A percentile compares a stretch with the other conserved stretches of the same genome.
Evolutionary conservation across 371 early-diverging fungal species (phyloP).

Genomic region (Apophysomyces trapeziformis): DNA sequence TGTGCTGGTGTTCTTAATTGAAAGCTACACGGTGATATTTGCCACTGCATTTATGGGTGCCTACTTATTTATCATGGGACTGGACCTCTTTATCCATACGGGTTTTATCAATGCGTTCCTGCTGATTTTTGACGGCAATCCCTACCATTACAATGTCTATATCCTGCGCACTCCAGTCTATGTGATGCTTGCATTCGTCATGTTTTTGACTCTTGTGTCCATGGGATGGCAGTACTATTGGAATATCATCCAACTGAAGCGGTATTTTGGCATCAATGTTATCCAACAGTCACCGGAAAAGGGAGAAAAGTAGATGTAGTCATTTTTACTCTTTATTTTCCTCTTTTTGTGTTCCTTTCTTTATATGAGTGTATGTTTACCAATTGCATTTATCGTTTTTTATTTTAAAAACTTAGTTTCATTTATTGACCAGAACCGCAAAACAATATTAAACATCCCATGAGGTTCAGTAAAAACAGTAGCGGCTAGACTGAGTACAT

Average conservation of each 20-base stretch:
- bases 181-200: constrained; percentile 48
- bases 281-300: constrained; percentile 6
- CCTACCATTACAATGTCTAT: constrained; percentile 40
- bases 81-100: constrained; percentile 59
- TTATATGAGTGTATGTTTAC: too few relatives aligned
- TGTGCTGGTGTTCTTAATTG: constrained; percentile 37
- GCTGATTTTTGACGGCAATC: constrained; percentile 48
- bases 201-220: constrained; percentile 34
- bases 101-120: constrained; percentile 54
- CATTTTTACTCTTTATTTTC: too few relatives aligned
- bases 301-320: constrained; percentile 1
- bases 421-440: too few relatives aligned
- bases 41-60: constrained; percentile 54
- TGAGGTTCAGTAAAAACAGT: too few relatives aligned
- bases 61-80: constrained; percentile 53
- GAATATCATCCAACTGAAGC: constrained; percentile 40
- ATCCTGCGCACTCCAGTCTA: constrained; percentile 40
- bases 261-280: constrained; percentile 46
- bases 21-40: constrained; percentile 47
- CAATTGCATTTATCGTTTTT: too few relatives aligned
- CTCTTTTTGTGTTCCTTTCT: too few relatives aligned
- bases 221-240: constrained; percentile 54
- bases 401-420: too few relatives aligned
- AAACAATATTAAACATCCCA: too few relatives aligned
- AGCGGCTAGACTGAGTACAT: too few relatives aligned